phyloP scores from a whole-genome alignment of 2,329 filamentous ascomycete species.

The Pseudogymnoascus sp. region DNA sequence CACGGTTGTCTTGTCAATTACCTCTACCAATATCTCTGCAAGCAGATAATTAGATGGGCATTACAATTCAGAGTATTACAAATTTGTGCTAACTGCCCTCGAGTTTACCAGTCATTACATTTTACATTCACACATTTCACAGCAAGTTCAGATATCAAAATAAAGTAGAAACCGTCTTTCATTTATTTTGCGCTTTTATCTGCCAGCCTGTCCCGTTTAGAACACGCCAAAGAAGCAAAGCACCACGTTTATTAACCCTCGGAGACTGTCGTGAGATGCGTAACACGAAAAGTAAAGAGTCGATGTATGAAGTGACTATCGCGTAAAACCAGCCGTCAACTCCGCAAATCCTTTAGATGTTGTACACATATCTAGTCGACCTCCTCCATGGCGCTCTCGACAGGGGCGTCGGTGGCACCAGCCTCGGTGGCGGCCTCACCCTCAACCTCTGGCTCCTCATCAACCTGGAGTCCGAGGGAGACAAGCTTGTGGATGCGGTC shows the following conservation, averaged over 20 bases:
- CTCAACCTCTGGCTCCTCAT: slow-evolving; percentile 78
- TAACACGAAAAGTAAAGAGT: slow-evolving; percentile 13
- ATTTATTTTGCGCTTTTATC: slow-evolving; percentile 5
- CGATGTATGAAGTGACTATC: slow-evolving; percentile 10
- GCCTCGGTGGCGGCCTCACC: slow-evolving; percentile 56
- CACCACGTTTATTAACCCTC: slow-evolving; percentile 9
- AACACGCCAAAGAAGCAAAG: slow-evolving; percentile 11
- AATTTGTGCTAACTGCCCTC: too few relatives aligned
- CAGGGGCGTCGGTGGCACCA: slow-evolving; percentile 48
- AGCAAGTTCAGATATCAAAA: not conserved
- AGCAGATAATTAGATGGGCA: too few relatives aligned
- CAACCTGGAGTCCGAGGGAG: slow-evolving; percentile 93
- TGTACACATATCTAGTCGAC: slow-evolving; percentile 67
- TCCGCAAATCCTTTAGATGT: slow-evolving; percentile 13
- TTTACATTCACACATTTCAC: not conserved
- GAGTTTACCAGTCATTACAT: too few relatives aligned
- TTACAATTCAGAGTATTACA: too few relatives aligned
- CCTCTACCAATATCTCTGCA: too few relatives aligned
- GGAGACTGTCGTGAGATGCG: slow-evolving; percentile 13
- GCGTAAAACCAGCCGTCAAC: slow-evolving; percentile 10
- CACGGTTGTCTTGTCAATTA: too few relatives aligned
- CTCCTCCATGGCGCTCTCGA: slow-evolving; percentile 94
- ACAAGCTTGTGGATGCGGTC: slow-evolving; percentile 99
- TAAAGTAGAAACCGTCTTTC: slow-evolving; percentile 8
- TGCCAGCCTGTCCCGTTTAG: slow-evolving; percentile 7